Conservation (phyloP, 257 asterid species). For the Linderniella brevidens region DNA sequence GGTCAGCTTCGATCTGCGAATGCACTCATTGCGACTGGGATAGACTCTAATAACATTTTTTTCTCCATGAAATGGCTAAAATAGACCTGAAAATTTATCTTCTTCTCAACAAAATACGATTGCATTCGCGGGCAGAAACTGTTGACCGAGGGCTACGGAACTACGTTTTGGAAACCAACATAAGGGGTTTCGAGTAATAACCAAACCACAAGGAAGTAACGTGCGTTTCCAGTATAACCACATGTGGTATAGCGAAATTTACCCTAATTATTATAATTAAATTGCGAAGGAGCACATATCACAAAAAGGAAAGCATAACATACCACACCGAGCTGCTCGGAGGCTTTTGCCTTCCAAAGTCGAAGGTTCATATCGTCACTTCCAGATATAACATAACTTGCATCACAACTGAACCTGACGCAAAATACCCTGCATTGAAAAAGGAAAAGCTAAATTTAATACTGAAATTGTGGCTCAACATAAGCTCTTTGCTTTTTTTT, state of each 20-base stretch:
- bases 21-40: too few relatives aligned
- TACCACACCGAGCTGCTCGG: constrained; percentile 97
- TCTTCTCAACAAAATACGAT: too few relatives aligned
- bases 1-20: too few relatives aligned
- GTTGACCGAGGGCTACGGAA: too few relatives aligned
- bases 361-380: constrained; percentile 95
- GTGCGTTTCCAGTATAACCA: background rate
- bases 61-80: too few relatives aligned
- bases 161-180: too few relatives aligned
- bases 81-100: too few relatives aligned
- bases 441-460: constrained; percentile 2
- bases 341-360: constrained; percentile 95
- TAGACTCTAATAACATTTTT: too few relatives aligned
- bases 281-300: background rate
- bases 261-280: background rate
- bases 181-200: too few relatives aligned
- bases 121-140: too few relatives aligned
- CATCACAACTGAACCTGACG: constrained; percentile 85
- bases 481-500: background rate
- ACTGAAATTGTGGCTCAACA: background rate
- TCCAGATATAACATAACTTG: constrained; percentile 74
- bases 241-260: background rate
- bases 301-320: constrained; percentile 14
- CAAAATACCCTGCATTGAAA: constrained; percentile 58
- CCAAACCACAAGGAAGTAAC: too few relatives aligned